These are phyloP conservation scores for Apium graveolens DNA, from an alignment of 129 eudicot species.

Conservation along the genomic window DNA sequence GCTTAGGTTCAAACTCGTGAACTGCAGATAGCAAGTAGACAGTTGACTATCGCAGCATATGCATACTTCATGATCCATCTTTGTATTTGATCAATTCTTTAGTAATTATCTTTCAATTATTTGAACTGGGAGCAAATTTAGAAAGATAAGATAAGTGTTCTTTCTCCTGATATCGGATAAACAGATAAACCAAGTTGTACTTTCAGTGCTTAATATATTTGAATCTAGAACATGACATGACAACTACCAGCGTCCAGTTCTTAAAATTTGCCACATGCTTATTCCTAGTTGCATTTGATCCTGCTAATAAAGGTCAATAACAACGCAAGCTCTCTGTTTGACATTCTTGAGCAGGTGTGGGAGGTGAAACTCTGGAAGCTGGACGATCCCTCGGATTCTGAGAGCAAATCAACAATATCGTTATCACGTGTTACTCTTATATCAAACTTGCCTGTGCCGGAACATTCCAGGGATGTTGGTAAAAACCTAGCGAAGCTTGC, in stretches of 20 bases:
- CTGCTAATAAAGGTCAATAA: background rate
- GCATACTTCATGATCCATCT: too few relatives aligned
- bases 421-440: slow-evolving; percentile 70
- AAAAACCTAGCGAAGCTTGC: slow-evolving; percentile 42
- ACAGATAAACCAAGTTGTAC: background rate
- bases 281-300: background rate
- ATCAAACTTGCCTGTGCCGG: slow-evolving; percentile 58
- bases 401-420: slow-evolving; percentile 37
- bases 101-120: too few relatives aligned
- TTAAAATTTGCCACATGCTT: background rate
- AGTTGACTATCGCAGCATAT: too few relatives aligned
- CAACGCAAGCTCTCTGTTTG: background rate
- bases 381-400: slow-evolving; percentile 37
- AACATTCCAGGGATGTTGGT: slow-evolving; percentile 37
- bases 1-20: too few relatives aligned
- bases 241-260: background rate
- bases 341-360: slow-evolving; percentile 54
- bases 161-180: too few relatives aligned
- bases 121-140: background rate
- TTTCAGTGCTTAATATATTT: background rate
- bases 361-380: slow-evolving; percentile 60
- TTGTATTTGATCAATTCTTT: too few relatives aligned
- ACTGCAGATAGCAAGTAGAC: too few relatives aligned
- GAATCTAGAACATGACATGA: background rate
- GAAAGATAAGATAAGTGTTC: background rate